A percentile compares a stretch with the other conserved stretches of the same genome.
These are phyloP conservation scores for Tetraselmis striata DNA, from an alignment of 139 green algal species.

Conservation along the genomic window DNA sequence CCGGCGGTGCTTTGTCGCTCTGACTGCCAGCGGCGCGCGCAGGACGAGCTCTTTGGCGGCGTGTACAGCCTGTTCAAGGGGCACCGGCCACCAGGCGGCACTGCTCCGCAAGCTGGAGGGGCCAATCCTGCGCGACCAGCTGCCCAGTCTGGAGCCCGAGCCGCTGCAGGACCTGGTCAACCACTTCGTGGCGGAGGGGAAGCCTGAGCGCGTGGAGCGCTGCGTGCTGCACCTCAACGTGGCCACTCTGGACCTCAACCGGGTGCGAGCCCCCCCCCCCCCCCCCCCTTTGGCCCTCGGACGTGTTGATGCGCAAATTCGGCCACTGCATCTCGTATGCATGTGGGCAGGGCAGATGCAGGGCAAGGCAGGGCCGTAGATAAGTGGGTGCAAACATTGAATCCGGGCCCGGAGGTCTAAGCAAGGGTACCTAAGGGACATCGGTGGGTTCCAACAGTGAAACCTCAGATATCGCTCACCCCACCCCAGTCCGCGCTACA, in stretches of 20 bases:
- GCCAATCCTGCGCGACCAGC: conserved; percentile 42
- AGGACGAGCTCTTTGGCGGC: background rate
- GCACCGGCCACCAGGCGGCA: background rate
- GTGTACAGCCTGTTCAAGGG: conserved; percentile 6
- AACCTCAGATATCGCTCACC: too few relatives aligned
- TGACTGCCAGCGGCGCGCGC: too few relatives aligned
- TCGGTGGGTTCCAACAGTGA: too few relatives aligned
- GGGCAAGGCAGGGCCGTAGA: too few relatives aligned
- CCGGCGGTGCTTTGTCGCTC: too few relatives aligned
- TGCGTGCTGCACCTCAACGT: conserved; percentile 84
- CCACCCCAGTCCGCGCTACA: too few relatives aligned
- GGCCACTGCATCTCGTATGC: too few relatives aligned
- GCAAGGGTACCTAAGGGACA: too few relatives aligned
- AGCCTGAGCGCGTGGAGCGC: conserved; percentile 62
- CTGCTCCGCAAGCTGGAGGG: conserved; percentile 49
- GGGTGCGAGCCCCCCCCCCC: conserved; percentile 35
- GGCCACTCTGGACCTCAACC: conserved; percentile 77
- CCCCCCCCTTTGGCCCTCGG: conserved; percentile 18
- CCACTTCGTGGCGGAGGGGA: conserved; percentile 43
- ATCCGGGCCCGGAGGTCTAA: too few relatives aligned
- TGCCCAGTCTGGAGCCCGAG: conserved; percentile 54
- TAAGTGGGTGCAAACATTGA: too few relatives aligned
- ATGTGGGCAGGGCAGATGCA: too few relatives aligned
- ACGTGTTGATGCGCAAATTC: too few relatives aligned
- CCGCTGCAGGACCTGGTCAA: conserved; percentile 65